These are phyloP conservation scores for Podaxis sp. DNA, from an alignment of 768 basidiomycete species.

Conservation along the genomic window DNA sequence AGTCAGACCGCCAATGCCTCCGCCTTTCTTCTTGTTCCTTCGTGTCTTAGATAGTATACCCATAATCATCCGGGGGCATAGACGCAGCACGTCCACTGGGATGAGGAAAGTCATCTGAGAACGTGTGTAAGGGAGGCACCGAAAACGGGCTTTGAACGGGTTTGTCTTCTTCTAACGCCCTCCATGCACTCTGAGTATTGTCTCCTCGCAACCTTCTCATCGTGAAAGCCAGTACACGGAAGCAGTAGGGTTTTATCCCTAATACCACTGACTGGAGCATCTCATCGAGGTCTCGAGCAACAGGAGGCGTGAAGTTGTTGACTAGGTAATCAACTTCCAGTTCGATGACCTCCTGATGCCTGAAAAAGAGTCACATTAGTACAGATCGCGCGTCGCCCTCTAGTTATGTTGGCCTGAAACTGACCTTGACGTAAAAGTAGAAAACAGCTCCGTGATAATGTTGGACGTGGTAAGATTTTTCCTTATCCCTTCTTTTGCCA, in stretches of 20 bases:
- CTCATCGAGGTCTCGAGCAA: background rate
- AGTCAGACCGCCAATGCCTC: too few species aligned
- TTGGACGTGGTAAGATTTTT: conserved; percentile 7
- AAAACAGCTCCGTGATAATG: conserved; percentile 16
- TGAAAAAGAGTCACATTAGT: background rate
- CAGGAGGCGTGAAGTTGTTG: background rate
- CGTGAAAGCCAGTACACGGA: background rate
- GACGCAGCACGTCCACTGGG: too few species aligned
- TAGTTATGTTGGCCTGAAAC: background rate
- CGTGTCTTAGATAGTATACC: too few species aligned
- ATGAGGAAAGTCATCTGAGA: too few species aligned
- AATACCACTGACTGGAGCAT: background rate
- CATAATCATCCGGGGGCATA: too few species aligned
- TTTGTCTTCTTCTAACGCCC: background rate
- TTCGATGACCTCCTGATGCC: conserved; percentile 1
- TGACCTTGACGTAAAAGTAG: conserved; percentile 11
- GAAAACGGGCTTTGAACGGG: too few species aligned
- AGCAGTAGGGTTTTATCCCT: background rate
- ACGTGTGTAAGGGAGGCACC: too few species aligned
- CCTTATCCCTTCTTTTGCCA: conserved; percentile 16
- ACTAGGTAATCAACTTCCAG: background rate
- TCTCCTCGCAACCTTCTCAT: conserved; percentile 4
- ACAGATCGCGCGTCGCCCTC: background rate
- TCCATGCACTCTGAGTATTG: background rate
- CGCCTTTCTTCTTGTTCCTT: too few species aligned